Evolutionary conservation across 148 eudicot genomes (phyloP).

Genomic region (Fagopyrum tataricum): DNA sequence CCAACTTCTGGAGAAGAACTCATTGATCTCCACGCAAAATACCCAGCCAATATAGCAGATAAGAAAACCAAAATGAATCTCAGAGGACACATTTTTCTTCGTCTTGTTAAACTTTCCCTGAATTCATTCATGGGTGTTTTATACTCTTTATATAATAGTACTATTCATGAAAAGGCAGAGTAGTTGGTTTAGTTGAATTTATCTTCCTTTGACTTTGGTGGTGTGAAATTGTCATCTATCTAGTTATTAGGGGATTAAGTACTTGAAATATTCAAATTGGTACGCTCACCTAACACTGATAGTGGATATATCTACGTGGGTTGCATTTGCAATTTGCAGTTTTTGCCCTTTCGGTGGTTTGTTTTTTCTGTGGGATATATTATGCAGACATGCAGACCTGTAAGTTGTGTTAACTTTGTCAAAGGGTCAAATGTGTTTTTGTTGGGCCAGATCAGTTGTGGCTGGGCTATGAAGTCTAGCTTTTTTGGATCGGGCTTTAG

Average conservation of each 20-base stretch:
- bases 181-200: slow-evolving; percentile 2
- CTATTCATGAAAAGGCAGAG: neutral
- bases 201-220: slow-evolving; percentile 5
- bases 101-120: neutral
- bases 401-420: neutral
- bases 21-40: slow-evolving; percentile 13
- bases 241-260: neutral
- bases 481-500: neutral
- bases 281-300: neutral
- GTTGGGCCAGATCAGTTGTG: neutral
- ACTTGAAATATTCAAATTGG: neutral
- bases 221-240: neutral
- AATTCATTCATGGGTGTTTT: neutral
- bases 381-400: slow-evolving; percentile 1
- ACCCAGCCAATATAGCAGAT: slow-evolving; percentile 13
- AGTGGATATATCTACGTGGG: neutral
- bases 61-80: slow-evolving; percentile 13
- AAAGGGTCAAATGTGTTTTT: neutral
- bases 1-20: neutral
- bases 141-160: neutral
- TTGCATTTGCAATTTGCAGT: neutral
- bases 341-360: neutral
- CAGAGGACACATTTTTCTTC: slow-evolving; percentile 14
- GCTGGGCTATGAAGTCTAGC: neutral
- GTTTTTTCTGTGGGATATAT: neutral